Evolutionary conservation across 495 filamentous ascomycete genomes (phyloP), one percentile per base, ranked within the genome.

Genomic region (Delitschia confertaspora): DNA sequence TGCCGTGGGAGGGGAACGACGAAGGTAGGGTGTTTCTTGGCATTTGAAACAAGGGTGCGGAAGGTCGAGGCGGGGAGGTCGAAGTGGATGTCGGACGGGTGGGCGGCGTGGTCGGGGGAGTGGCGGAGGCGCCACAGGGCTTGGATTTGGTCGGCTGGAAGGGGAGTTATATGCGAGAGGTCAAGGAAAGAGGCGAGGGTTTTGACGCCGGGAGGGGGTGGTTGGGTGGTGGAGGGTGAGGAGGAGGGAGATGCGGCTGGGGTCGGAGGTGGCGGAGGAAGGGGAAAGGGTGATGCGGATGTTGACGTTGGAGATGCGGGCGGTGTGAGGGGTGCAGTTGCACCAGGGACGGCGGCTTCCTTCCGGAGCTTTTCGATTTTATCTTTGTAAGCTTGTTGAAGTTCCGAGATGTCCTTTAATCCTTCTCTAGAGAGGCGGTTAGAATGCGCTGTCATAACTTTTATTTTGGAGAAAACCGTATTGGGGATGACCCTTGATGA

Each of bases 111-210:
- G 44, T 78, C 74, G 2, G 68, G 59, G 23, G 84, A 77, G 65
- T 95, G 86, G 14, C 83, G 83, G n/a, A 91, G 75, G 1, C 88
- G 83, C 91, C 91, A 98, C 55, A 95, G 73, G 19, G 79, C 74
- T 57, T 87, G 77, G 42, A 96, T 82, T 58, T 96, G 86, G 53
- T 80, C 78, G n/a, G 70, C 53, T 0, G 89, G 85, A 13, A 95
- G 81, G 21, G 61, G 53, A 34, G 67, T 65, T 30, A 80, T 78
- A 58, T 93, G 95, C 35, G 76, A 65, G 34, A 95, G 67, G 60
- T 95, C 84, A 47, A 98, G 71, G 69, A 80, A 95, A 38, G 79
- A 74, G 52, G 76, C 76, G 33, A 98, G 80, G 0, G 82, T 79
- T 56, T 93, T 94, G 44, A 95, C 69, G 32, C 79, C 77, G 16